Evolutionary conservation across 768 basidiomycete genomes (phyloP).

Genomic region (Rhizopogon rudus): DNA sequence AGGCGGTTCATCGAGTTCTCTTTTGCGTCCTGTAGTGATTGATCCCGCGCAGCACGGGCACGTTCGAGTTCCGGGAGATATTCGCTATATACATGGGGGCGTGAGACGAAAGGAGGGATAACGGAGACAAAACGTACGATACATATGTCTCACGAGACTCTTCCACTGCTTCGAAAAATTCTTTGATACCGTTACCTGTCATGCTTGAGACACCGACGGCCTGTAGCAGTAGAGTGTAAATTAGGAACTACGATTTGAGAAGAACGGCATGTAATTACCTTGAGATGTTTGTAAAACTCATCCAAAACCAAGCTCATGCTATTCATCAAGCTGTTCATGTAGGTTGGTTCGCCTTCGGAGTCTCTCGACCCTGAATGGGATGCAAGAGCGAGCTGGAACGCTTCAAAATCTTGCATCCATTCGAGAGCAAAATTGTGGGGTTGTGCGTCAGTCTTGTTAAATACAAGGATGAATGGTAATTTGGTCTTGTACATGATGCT

Average conservation of each 20-base stretch:
- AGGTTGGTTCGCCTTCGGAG: conserved; percentile 87
- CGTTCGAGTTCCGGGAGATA: conserved; percentile 88
- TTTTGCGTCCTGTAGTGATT: conserved; percentile 60
- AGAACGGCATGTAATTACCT: conserved; percentile 42
- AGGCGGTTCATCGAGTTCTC: conserved; percentile 72
- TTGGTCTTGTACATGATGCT: conserved; percentile 98
- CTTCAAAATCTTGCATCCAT: conserved; percentile 99
- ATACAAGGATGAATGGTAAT: conserved; percentile 93
- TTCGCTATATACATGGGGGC: conserved; percentile 48
- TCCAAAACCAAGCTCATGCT: conserved; percentile 98
- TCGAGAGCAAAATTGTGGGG: conserved; percentile 88
- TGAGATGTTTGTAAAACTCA: conserved; percentile 96
- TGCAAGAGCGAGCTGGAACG: conserved; percentile 84
- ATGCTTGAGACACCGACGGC: conserved; percentile 94
- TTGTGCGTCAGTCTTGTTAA: conserved; percentile 97
- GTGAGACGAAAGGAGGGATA: background rate
- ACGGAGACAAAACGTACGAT: conserved; percentile 45
- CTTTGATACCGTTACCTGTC: conserved; percentile 91
- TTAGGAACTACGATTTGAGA: background rate
- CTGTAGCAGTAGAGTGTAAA: conserved; percentile 32
- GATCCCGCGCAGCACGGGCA: conserved; percentile 58
- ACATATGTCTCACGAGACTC: conserved; percentile 85
- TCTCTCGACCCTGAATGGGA: conserved; percentile 62
- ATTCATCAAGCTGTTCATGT: conserved; percentile 99
- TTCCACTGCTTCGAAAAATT: conserved; percentile 90